Evolutionary conservation across 163 green algal species (phyloP).

Genomic region (Chlorella variabilis): DNA sequence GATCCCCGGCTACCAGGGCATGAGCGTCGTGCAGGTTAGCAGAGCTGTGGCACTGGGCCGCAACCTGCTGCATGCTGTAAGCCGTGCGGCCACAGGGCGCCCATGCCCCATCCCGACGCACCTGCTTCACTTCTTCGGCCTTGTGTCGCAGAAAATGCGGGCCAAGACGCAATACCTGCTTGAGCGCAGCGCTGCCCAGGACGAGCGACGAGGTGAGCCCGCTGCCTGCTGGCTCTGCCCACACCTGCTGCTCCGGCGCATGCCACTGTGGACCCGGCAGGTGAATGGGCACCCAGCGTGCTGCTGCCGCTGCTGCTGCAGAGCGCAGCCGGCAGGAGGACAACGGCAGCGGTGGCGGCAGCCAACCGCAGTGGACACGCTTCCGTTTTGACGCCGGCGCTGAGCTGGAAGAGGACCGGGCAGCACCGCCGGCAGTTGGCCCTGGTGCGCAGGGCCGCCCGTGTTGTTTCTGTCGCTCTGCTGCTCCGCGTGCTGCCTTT

Average conservation of each 20-base stretch:
- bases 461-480: too few species aligned
- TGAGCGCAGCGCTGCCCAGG: constrained; percentile 3
- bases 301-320: neutral
- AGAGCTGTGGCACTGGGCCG: too few species aligned
- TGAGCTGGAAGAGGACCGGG: constrained; percentile 26
- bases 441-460: too few species aligned
- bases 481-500: too few species aligned
- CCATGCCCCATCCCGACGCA: too few species aligned
- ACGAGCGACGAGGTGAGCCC: constrained; percentile 2
- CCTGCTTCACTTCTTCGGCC: neutral
- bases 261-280: too few species aligned
- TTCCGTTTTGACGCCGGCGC: constrained; percentile 17
- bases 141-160: constrained; percentile 15
- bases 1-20: constrained; percentile 18
- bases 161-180: constrained; percentile 32
- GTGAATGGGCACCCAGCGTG: too few species aligned
- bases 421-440: neutral
- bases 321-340: neutral
- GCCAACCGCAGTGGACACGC: constrained; percentile 15
- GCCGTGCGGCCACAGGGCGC: too few species aligned
- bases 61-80: too few species aligned
- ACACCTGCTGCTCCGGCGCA: too few species aligned
- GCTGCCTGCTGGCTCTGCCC: too few species aligned
- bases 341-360: neutral
- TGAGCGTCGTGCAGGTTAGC: constrained; percentile 12